These are phyloP conservation scores for Xylariaceae sp. DNA, from an alignment of 2,329 filamentous ascomycete genomes.

Conservation along the genomic window DNA sequence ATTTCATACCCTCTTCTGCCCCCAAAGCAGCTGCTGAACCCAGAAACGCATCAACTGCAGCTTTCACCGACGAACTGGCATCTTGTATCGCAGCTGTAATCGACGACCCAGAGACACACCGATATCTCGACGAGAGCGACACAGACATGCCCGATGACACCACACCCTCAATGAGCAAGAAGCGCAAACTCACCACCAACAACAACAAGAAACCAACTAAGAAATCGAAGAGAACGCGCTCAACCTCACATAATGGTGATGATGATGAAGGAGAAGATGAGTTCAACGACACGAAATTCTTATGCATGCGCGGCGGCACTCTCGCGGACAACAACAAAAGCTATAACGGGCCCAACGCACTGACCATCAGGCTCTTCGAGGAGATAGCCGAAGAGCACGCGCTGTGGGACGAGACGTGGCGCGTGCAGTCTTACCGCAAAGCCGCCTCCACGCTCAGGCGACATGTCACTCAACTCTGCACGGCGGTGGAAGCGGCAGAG, in stretches of 20 bases:
- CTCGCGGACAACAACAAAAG: slow-evolving; percentile 35
- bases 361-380: slow-evolving; percentile 71
- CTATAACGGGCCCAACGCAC: slow-evolving; percentile 61
- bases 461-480: slow-evolving; percentile 58
- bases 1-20: slow-evolving; percentile 13
- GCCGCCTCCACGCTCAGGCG: slow-evolving; percentile 68
- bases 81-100: slow-evolving; percentile 13
- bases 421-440: slow-evolving; percentile 68
- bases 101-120: slow-evolving; percentile 13
- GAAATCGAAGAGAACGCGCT: too few species aligned
- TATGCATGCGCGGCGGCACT: slow-evolving; percentile 49
- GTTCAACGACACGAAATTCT: slow-evolving; percentile 43
- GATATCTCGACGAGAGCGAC: slow-evolving; percentile 9
- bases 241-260: too few species aligned
- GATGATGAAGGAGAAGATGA: not conserved
- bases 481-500: slow-evolving; percentile 60
- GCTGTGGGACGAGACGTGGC: slow-evolving; percentile 71
- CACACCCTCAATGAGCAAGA: slow-evolving; percentile 5
- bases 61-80: slow-evolving; percentile 9
- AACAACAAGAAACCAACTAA: too few species aligned
- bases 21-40: slow-evolving; percentile 1
- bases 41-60: not conserved
- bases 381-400: slow-evolving; percentile 76
- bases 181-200: too few species aligned
- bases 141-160: slow-evolving; percentile 5